phyloP scores from a whole-genome alignment of 495 filamentous ascomycete genomes.

The Penicillium psychrofluorescens region DNA sequence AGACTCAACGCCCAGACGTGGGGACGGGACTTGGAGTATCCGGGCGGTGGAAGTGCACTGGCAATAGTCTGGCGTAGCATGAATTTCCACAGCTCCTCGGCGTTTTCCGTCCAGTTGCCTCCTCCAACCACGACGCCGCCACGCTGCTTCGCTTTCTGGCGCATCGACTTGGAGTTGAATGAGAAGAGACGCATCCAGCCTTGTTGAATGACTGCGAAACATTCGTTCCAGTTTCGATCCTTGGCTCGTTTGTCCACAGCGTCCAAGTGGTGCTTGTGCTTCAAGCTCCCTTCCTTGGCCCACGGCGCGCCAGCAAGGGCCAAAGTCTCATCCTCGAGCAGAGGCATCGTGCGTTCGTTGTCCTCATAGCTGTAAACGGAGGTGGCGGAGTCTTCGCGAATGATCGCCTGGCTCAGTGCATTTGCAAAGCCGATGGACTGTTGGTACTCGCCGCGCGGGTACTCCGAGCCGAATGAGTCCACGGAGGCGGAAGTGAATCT shows the following conservation, averaged over 20 bases:
- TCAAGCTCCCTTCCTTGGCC: constrained; percentile 94
- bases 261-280: constrained; percentile 94
- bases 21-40: constrained; percentile 83
- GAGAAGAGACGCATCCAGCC: constrained; percentile 95
- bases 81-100: constrained; percentile 79
- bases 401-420: constrained; percentile 92
- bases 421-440: constrained; percentile 98
- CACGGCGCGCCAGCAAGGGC: constrained; percentile 89
- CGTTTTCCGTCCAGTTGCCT: constrained; percentile 95
- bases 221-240: constrained; percentile 87
- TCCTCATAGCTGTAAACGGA: constrained; percentile 44
- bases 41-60: constrained; percentile 78
- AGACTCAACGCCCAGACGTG: constrained; percentile 95
- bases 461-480: constrained; percentile 76
- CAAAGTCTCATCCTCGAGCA: constrained; percentile 86
- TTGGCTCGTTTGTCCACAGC: constrained; percentile 83
- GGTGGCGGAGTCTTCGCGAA: constrained; percentile 73
- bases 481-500: constrained; percentile 87
- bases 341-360: constrained; percentile 50
- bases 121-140: constrained; percentile 75
- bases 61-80: constrained; percentile 88
- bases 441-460: constrained; percentile 77
- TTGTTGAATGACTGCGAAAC: constrained; percentile 96
- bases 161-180: constrained; percentile 69
- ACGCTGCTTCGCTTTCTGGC: constrained; percentile 56